Evolutionary conservation across 495 filamentous ascomycete genomes (phyloP).

Genomic region (Penicillium bialowiezense): DNA sequence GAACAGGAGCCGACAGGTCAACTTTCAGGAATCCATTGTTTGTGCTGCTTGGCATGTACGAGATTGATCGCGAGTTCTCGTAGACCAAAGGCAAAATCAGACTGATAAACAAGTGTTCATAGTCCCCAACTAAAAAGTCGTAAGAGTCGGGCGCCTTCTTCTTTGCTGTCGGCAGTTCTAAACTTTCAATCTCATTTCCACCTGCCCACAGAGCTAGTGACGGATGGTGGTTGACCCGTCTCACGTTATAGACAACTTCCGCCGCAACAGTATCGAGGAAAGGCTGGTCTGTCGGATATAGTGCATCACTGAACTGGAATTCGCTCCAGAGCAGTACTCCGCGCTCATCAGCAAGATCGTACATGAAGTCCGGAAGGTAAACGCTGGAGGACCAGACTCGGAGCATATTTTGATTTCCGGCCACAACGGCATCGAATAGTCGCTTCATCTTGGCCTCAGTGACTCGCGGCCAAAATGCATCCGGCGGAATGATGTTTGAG

Average conservation of each 20-base stretch:
- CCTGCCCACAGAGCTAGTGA: constrained; percentile 67
- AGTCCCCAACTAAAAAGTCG: constrained; percentile 50
- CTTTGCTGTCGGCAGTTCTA: constrained; percentile 50
- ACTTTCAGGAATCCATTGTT: constrained; percentile 61
- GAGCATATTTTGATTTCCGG: constrained; percentile 68
- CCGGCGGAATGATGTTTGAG: constrained; percentile 64
- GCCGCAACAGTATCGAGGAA: constrained; percentile 58
- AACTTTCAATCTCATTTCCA: constrained; percentile 62
- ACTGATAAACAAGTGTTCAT: constrained; percentile 61
- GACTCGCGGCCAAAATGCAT: constrained; percentile 65
- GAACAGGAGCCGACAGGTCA: constrained; percentile 54
- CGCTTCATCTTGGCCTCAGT: constrained; percentile 51
- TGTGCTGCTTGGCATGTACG: constrained; percentile 65
- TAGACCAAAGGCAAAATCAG: constrained; percentile 61
- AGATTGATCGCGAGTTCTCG: constrained; percentile 62
- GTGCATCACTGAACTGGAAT: constrained; percentile 62
- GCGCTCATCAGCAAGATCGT: constrained; percentile 63
- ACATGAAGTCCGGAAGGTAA: constrained; percentile 66
- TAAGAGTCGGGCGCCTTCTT: constrained; percentile 43
- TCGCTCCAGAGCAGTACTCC: constrained; percentile 68
- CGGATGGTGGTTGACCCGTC: constrained; percentile 64
- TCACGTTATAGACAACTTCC: constrained; percentile 62
- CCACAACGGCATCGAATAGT: constrained; percentile 55
- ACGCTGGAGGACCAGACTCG: constrained; percentile 64
- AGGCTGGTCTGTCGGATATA: constrained; percentile 55